These are phyloP conservation scores for Mycena filopes DNA, from an alignment of 768 basidiomycete genomes.

Conservation along the genomic window DNA sequence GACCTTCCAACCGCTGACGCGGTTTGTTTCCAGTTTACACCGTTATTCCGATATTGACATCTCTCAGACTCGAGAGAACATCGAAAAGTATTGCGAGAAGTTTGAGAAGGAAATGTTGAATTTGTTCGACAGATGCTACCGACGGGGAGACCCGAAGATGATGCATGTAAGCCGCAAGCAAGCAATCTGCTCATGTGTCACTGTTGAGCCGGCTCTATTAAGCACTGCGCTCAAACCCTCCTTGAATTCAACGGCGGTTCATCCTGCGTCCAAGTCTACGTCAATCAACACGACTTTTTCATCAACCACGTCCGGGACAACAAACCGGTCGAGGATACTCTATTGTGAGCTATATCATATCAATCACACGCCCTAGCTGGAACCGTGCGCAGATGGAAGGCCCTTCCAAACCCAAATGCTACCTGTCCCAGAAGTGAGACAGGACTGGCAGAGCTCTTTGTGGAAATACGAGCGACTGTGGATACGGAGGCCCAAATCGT, in stretches of 20 bases:
- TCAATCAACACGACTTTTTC: slow-evolving; percentile 99
- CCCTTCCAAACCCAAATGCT: slow-evolving; percentile 82
- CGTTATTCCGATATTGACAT: slow-evolving; percentile 1
- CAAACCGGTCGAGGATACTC: slow-evolving; percentile 62
- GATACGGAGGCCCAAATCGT: slow-evolving; percentile 98
- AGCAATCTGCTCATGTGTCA: no score
- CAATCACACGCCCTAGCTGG: neutral
- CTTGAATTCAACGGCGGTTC: slow-evolving; percentile 98
- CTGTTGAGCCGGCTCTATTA: slow-evolving; percentile 45
- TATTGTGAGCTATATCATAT: slow-evolving; percentile 62
- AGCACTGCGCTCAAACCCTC: slow-evolving; percentile 97
- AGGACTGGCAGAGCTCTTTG: slow-evolving; percentile 82
- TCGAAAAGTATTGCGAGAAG: slow-evolving; percentile 97
- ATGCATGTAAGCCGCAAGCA: slow-evolving; percentile 79
- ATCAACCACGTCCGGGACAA: slow-evolving; percentile 88
- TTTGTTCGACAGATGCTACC: slow-evolving; percentile 94
- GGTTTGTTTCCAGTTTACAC: slow-evolving; percentile 52
- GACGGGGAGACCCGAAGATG: slow-evolving; percentile 98
- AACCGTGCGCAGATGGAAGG: slow-evolving; percentile 72
- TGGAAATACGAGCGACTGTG: slow-evolving; percentile 90
- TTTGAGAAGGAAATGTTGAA: slow-evolving; percentile 99
- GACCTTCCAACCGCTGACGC: slow-evolving; percentile 86
- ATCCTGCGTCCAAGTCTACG: slow-evolving; percentile 97
- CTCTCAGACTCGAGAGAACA: slow-evolving; percentile 83
- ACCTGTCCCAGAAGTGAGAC: slow-evolving; percentile 81